These are phyloP conservation scores for Pseudopyricularia javanii DNA, from an alignment of 2,329 filamentous ascomycete species.

Conservation along the genomic window DNA sequence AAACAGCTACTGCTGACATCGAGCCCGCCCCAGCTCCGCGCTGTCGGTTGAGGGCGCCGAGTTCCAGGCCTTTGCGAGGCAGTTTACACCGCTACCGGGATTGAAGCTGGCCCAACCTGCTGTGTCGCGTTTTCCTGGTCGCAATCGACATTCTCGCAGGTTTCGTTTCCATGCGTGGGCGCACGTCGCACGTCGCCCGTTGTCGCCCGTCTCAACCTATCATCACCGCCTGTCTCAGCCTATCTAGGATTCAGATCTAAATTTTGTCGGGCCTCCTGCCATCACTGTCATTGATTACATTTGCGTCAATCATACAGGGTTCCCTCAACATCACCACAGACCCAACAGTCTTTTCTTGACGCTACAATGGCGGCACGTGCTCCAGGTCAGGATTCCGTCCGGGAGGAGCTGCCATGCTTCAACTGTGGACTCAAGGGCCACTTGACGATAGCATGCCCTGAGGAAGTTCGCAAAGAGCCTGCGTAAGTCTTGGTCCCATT, in stretches of 20 bases:
- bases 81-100: not conserved
- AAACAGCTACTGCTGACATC: not conserved
- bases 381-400: slow-evolving; percentile 14
- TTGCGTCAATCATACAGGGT: not conserved
- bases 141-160: not conserved
- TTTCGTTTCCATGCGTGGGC: not conserved
- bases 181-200: no score
- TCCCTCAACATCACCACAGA: not conserved
- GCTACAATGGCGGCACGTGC: slow-evolving; percentile 10
- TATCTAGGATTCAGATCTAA: not conserved
- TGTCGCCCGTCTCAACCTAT: not conserved
- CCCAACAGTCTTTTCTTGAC: not conserved
- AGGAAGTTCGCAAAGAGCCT: slow-evolving; percentile 32
- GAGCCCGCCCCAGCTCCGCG: not conserved
- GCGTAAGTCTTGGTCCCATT: slow-evolving; percentile 28
- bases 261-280: not conserved
- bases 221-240: not conserved
- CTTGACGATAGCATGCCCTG: slow-evolving; percentile 40
- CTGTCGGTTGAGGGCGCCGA: not conserved
- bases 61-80: not conserved
- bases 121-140: not conserved
- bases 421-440: slow-evolving; percentile 40
- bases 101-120: not conserved
- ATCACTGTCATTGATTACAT: not conserved
- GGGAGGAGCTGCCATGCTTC: slow-evolving; percentile 30